These are phyloP conservation scores for Globisporangium cederbergense DNA, from an alignment of 352 stramenopile genomes.

Conservation along the genomic window DNA sequence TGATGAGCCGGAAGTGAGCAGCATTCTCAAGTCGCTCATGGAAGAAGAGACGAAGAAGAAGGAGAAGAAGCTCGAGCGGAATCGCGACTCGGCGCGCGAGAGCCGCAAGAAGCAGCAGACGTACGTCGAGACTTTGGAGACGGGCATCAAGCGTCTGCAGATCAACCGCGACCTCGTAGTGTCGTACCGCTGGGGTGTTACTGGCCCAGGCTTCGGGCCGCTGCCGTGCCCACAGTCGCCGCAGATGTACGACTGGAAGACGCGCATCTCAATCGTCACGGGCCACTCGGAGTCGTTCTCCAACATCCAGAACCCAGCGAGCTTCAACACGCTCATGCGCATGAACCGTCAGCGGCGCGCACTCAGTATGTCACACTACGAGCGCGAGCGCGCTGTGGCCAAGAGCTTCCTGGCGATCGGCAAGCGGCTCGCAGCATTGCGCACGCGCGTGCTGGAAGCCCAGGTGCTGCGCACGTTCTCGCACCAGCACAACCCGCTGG, in stretches of 20 bases:
- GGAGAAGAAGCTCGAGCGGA: slow-evolving; percentile 87
- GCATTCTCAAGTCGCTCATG: slow-evolving; percentile 86
- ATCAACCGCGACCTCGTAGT: slow-evolving; percentile 75
- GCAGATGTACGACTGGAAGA: slow-evolving; percentile 61
- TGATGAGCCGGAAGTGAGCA: slow-evolving; percentile 76
- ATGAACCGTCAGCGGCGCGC: slow-evolving; percentile 68
- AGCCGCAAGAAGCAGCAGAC: slow-evolving; percentile 85
- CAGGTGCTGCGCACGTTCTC: slow-evolving; percentile 57
- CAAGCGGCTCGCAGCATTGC: slow-evolving; percentile 48
- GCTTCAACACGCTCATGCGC: slow-evolving; percentile 67
- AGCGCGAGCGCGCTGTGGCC: slow-evolving; percentile 46
- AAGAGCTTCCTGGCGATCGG: slow-evolving; percentile 67
- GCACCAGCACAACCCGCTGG: slow-evolving; percentile 25
- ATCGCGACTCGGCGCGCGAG: slow-evolving; percentile 82
- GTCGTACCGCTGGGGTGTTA: slow-evolving; percentile 73
- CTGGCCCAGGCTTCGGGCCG: slow-evolving; percentile 35
- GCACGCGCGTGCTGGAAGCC: slow-evolving; percentile 54
- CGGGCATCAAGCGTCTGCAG: slow-evolving; percentile 83
- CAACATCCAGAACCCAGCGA: slow-evolving; percentile 66
- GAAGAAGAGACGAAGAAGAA: slow-evolving; percentile 88
- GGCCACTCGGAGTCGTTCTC: slow-evolving; percentile 55
- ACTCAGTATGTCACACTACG: slow-evolving; percentile 40
- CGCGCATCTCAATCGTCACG: slow-evolving; percentile 65
- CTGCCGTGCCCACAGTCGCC: slow-evolving; percentile 43
- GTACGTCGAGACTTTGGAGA: slow-evolving; percentile 84